phyloP scores from a whole-genome alignment of 1,284 basidiomycete species.

The Apiotrichum mycotoxinovorans region DNA sequence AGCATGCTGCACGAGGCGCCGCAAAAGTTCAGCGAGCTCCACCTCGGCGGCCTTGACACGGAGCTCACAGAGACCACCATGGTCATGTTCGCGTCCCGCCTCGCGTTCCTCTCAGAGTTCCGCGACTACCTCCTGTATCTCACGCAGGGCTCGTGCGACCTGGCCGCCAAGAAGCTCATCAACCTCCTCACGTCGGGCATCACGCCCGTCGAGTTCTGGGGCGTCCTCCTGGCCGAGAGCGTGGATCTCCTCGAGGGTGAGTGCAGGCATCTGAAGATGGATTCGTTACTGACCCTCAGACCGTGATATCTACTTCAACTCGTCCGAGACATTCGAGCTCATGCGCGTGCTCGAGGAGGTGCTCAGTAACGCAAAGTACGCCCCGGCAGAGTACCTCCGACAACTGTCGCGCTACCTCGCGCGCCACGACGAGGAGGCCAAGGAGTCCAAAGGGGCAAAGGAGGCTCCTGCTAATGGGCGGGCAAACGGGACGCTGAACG shows the following conservation, averaged over 20 bases:
- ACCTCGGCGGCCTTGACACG: conserved; percentile 3
- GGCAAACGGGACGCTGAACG: background rate
- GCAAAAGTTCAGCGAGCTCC: conserved; percentile 25
- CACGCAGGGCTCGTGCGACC: conserved; percentile 36
- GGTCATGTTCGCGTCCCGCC: conserved; percentile 39
- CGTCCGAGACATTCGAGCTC: conserved; percentile 51
- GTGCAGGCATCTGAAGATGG: conserved; percentile 7
- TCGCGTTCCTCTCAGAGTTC: conserved; percentile 53
- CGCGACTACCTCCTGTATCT: conserved; percentile 52
- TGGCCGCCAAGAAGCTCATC: conserved; percentile 49
- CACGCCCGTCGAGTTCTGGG: conserved; percentile 51
- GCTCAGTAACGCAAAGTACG: conserved; percentile 35
- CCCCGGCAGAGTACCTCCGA: conserved; percentile 40
- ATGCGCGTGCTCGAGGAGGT: conserved; percentile 52
- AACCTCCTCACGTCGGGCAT: conserved; percentile 46
- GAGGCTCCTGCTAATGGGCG: too few relatives aligned
- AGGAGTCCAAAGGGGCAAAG: conserved; percentile 1
- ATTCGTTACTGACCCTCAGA: conserved; percentile 27
- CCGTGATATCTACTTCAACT: conserved; percentile 43
- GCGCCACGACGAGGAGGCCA: background rate
- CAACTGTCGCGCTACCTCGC: conserved; percentile 28
- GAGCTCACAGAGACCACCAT: conserved; percentile 7
- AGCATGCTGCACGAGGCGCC: conserved; percentile 38
- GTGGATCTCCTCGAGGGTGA: conserved; percentile 50
- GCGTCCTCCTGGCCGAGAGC: conserved; percentile 50